Evolutionary conservation across 179 eudicot genomes (phyloP).

Genomic region (Amaranthus tricolor): DNA sequence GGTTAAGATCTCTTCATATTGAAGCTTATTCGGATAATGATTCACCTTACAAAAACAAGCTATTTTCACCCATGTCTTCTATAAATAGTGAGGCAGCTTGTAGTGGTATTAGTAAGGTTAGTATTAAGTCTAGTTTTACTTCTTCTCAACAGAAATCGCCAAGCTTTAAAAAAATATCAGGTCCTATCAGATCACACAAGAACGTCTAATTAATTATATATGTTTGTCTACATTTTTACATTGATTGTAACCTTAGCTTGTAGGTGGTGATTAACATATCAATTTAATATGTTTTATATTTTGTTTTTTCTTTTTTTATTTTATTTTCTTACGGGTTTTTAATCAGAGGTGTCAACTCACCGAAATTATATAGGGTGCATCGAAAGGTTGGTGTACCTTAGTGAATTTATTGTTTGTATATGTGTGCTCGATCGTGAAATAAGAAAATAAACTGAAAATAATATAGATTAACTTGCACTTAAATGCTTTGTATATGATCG

Average conservation of each 20-base stretch:
- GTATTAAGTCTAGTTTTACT: conserved; percentile 22
- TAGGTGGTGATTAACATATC: neutral
- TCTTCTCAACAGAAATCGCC: conserved; percentile 49
- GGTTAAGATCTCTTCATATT: conserved; percentile 41
- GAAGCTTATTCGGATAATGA: conserved; percentile 60
- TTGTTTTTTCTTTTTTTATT: neutral
- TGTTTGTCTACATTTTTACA: conserved; percentile 2
- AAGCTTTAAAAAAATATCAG: conserved; percentile 32
- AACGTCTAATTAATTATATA: conserved; percentile 13
- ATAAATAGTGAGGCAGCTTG: conserved; percentile 52
- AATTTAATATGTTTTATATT: neutral
- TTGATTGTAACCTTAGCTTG: neutral
- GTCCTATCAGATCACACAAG: conserved; percentile 28
- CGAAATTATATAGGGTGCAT: too few species aligned
- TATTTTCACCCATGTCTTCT: conserved; percentile 62
- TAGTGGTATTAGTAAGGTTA: conserved; percentile 29
- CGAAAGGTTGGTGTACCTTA: too few species aligned
- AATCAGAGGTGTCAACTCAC: too few species aligned
- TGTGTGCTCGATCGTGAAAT: too few species aligned
- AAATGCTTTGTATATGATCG: too few species aligned
- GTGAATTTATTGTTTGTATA: too few species aligned
- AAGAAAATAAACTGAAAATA: too few species aligned
- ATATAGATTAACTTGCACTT: too few species aligned
- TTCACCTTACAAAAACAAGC: conserved; percentile 64
- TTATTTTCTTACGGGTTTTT: too few species aligned